Evolutionary conservation across 2,329 filamentous ascomycete genomes (phyloP), one percentile per base, ranked within the genome.

Genomic region (Coniella lustricola): DNA sequence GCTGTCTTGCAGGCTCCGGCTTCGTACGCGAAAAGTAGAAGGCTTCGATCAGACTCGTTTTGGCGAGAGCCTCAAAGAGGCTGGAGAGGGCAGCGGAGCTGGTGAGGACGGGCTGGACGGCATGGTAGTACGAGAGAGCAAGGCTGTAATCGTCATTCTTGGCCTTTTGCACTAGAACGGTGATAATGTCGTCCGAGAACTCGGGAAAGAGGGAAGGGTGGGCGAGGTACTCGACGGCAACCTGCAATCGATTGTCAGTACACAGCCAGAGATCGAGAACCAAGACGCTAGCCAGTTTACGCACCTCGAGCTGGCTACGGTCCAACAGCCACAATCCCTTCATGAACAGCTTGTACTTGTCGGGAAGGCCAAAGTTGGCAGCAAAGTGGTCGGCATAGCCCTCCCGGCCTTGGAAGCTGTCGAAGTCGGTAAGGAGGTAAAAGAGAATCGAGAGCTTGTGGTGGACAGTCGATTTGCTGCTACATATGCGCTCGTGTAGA

Each of bases 391-490:
- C 72, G 2, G 81, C 72, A 7, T 49, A 71, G 59, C 32, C 76
- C 72, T 16, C 74, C 66, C 3, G 74, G 71, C 25, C 56, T 47
- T 46, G 22, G 13, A 46, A 33, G 17, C 73, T 71, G 58, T 84
- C 79, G 60, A 85, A 79, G 63, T 94, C 87, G 59, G 88, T 83
- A 3, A 94, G 75, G 34, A 94, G 71, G 64, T 94, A 95, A 72
- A 87, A 94, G 55, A 94, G 73, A 41, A 93, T 76, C 16, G 88
- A 87, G 56, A 90, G 81, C 64, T 90, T 90, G 68, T 90, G 84
- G 64, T 90, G 85, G 46, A 79, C 74, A 7, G 84, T 77, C 56
- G 84, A 81, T 42, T 70, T 71, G 46, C 70, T 79, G 21, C 80
- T 74, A 62, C 82, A 77, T 54, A 95, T 82, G 51, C 82, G 79